A percentile compares a stretch with the other conserved stretches of the same genome.
These are phyloP conservation scores for Leccinum imitatum DNA, from an alignment of 768 basidiomycete species.

Conservation along the genomic window DNA sequence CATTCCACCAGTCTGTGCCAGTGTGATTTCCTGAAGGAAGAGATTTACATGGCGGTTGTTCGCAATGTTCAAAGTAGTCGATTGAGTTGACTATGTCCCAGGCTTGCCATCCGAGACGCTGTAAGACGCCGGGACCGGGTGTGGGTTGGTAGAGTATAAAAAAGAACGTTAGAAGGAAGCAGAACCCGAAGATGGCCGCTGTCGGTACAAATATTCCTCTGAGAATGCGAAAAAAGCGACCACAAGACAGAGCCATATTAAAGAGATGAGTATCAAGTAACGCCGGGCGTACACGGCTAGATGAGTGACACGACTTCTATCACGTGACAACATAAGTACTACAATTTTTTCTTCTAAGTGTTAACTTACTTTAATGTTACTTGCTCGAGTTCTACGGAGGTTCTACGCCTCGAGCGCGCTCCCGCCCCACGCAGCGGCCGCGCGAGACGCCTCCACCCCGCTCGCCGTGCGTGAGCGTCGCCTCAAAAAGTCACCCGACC, in stretches of 20 bases:
- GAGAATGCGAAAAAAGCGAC: constrained; percentile 48
- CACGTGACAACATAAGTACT: too few relatives aligned
- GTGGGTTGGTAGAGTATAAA: constrained; percentile 83
- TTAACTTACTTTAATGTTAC: neutral
- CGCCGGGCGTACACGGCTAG: neutral
- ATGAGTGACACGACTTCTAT: too few relatives aligned
- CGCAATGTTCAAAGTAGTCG: constrained; percentile 4
- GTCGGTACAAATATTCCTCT: constrained; percentile 59
- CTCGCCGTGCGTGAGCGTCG: constrained; percentile 73
- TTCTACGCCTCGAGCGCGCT: constrained; percentile 51
- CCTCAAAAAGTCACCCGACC: constrained; percentile 45
- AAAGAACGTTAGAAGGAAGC: constrained; percentile 68
- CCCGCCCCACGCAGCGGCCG: constrained; percentile 41
- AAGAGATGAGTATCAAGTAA: too few relatives aligned
- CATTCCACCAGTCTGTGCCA: constrained; percentile 20
- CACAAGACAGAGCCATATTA: constrained; percentile 35
- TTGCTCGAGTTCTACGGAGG: constrained; percentile 35
- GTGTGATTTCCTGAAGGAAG: neutral
- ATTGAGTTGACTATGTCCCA: constrained; percentile 67
- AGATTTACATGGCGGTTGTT: neutral
- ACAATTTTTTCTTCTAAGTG: constrained; percentile 21
- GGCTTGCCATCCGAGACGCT: constrained; percentile 85
- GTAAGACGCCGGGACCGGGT: constrained; percentile 64
- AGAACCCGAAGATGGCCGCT: constrained; percentile 62
- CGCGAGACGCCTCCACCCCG: constrained; percentile 70